Percentiles rank a stretch among this genome's conserved stretches.
phyloP scores from a whole-genome alignment of 345 rosid genomes.

The Moringa oleifera region DNA sequence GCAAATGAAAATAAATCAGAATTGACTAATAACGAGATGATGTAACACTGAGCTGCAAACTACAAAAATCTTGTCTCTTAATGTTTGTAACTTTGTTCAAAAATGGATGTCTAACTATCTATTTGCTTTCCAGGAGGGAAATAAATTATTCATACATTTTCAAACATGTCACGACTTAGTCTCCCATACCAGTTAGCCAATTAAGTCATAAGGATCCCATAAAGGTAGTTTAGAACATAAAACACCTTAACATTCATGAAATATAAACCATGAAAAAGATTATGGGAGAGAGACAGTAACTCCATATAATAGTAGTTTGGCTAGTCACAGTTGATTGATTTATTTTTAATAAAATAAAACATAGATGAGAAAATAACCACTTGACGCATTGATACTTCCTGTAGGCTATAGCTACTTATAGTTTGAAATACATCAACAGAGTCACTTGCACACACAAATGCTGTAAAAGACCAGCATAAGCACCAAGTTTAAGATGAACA shows the following conservation, averaged over 20 bases:
- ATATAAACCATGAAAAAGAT: neutral
- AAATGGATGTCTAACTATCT: too few species aligned
- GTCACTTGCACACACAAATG: neutral
- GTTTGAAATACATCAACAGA: neutral
- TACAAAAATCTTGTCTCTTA: too few species aligned
- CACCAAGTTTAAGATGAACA: neutral
- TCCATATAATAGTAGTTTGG: too few species aligned
- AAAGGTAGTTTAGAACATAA: neutral
- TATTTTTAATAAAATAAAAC: too few species aligned
- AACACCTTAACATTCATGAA: neutral
- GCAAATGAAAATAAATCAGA: neutral
- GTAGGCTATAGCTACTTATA: too few species aligned
- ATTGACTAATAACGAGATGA: too few species aligned
- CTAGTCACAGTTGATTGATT: too few species aligned
- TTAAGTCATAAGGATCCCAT: neutral
- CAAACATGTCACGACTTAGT: too few species aligned
- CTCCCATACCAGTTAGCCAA: neutral
- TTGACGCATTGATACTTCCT: neutral
- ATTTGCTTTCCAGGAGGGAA: too few species aligned
- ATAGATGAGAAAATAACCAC: neutral
- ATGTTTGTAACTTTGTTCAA: too few species aligned
- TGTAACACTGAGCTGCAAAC: too few species aligned
- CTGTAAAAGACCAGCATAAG: neutral
- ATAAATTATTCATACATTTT: too few species aligned
- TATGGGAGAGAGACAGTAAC: neutral